A percentile compares a stretch with the other conserved stretches of the same genome.
These are phyloP conservation scores for Dactylis glomerata DNA, from an alignment of 176 grass and related monocot genomes.

Conservation along the genomic window DNA sequence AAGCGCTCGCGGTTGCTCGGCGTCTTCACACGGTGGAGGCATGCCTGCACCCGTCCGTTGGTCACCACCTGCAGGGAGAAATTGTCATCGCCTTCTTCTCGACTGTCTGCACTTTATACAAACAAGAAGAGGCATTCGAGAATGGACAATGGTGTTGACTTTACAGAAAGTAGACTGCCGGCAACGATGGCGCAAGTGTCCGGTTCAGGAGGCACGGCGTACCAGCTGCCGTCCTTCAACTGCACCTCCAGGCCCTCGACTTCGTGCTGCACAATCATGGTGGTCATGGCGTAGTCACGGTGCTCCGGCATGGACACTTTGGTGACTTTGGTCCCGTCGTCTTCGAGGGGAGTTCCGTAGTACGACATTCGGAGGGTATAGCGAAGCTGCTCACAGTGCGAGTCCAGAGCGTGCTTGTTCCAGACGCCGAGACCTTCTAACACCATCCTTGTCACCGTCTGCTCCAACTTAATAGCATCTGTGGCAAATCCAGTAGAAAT, in stretches of 20 bases:
- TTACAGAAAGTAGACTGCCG: not conserved
- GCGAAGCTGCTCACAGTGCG: not conserved
- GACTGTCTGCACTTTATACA: not conserved
- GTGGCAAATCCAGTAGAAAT: not conserved
- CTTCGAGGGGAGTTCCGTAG: not conserved
- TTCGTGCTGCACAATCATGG: not conserved
- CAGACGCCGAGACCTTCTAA: not conserved
- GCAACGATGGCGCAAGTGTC: not conserved
- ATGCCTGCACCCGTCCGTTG: not conserved
- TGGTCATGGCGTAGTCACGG: not conserved
- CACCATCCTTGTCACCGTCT: not conserved
- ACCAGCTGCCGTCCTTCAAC: not conserved
- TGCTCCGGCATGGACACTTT: not conserved
- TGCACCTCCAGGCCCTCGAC: slow-evolving; percentile 22
- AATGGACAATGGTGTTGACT: not conserved
- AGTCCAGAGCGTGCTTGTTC: not conserved
- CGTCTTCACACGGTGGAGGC: not conserved
- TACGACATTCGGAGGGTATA: not conserved
- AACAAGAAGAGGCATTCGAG: not conserved
- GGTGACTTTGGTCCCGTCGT: not conserved
- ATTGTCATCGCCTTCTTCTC: not conserved
- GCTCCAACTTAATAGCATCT: not conserved
- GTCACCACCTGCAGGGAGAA: not conserved
- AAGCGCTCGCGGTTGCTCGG: not conserved
- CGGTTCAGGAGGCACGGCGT: not conserved